Percentiles rank a stretch among this genome's conserved stretches.
phyloP scores from a whole-genome alignment of 129 eudicot genomes.

The Arctium lappa region DNA sequence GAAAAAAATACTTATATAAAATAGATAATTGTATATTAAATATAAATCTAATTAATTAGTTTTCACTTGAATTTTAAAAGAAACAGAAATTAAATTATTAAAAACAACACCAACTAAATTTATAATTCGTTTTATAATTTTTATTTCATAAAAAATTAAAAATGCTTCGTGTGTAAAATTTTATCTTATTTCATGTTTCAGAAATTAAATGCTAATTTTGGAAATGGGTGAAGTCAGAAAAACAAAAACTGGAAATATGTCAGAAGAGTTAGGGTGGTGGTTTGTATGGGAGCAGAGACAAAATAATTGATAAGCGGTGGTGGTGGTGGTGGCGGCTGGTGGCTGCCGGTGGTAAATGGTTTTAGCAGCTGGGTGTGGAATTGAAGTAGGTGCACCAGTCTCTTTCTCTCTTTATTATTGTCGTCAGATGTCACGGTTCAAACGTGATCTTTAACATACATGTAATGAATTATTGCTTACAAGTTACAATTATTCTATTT shows the following conservation, averaged over 20 bases:
- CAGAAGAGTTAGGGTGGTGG: neutral
- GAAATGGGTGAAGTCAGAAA: neutral
- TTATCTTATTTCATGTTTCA: too few relatives aligned
- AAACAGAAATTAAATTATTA: too few relatives aligned
- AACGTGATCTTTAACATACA: neutral
- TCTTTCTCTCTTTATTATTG: neutral
- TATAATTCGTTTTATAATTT: too few relatives aligned
- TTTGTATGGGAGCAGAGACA: neutral
- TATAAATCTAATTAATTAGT: too few relatives aligned
- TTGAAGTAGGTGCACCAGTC: neutral
- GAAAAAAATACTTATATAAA: too few relatives aligned
- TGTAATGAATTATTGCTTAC: neutral
- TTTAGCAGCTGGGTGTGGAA: neutral
- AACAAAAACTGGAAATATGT: neutral
- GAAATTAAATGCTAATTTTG: neutral
- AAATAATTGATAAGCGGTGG: neutral
- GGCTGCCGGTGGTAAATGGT: neutral
- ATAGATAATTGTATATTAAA: too few relatives aligned
- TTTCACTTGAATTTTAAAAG: too few relatives aligned
- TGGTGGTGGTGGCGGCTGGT: neutral
- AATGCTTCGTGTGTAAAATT: too few relatives aligned
- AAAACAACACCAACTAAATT: too few relatives aligned
- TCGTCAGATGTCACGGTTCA: slow-evolving; percentile 9
- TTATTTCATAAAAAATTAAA: too few relatives aligned
- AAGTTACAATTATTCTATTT: neutral